Conservation (phyloP, 768 basidiomycete species). For the Podaxis rugospora region DNA sequence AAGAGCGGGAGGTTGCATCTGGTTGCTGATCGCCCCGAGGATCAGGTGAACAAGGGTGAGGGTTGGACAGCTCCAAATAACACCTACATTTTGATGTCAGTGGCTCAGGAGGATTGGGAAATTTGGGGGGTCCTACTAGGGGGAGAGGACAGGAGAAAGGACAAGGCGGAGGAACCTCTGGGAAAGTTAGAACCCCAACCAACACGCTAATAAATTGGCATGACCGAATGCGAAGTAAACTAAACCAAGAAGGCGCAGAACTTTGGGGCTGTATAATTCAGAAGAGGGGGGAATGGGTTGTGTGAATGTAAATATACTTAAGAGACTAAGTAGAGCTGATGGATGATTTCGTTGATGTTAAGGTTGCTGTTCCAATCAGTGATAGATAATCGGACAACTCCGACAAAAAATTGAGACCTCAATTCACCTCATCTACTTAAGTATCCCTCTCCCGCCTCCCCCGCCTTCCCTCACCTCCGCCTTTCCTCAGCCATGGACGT, state of each 20-base stretch:
- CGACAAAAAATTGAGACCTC: conserved; percentile 45
- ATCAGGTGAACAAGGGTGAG: not conserved
- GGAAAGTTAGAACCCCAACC: not conserved
- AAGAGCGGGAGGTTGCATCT: not conserved
- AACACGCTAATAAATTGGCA: not conserved
- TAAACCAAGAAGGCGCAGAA: conserved; percentile 5
- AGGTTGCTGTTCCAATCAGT: conserved; percentile 13
- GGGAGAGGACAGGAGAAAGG: not conserved
- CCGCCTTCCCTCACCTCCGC: conserved; percentile 23
- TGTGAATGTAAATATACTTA: not conserved
- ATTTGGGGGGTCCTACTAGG: not conserved
- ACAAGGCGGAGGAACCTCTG: not conserved
- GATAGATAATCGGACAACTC: conserved; percentile 45
- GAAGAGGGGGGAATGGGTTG: not conserved
- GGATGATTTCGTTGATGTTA: conserved; percentile 6
- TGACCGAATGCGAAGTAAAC: not conserved
- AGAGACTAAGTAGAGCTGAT: conserved; percentile 9
- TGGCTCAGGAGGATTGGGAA: not conserved
- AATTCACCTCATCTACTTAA: conserved; percentile 15
- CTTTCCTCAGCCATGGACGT: conserved; percentile 45
- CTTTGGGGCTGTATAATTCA: not conserved
- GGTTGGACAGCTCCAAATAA: not conserved
- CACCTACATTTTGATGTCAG: not conserved
- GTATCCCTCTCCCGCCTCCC: conserved; percentile 18
- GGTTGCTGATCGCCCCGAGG: not conserved